Percentiles rank a stretch among this genome's conserved stretches.
phyloP scores from a whole-genome alignment of 257 asterid species.

The Nicotiana knightiana region DNA sequence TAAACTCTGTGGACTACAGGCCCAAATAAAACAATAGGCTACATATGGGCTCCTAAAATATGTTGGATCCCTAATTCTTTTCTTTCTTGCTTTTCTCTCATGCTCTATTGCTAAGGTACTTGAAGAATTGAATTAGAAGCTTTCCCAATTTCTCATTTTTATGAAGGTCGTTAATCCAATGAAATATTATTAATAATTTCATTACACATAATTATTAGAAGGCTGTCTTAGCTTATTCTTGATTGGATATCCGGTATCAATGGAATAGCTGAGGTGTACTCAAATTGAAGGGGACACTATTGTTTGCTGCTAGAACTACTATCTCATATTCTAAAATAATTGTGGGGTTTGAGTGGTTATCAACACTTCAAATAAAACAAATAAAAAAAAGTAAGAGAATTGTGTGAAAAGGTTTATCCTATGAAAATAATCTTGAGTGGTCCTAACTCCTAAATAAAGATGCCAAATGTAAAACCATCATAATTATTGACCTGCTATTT shows the following conservation, averaged over 20 bases:
- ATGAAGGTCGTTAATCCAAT: not conserved
- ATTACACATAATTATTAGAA: too few relatives aligned
- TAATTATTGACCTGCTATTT: not conserved
- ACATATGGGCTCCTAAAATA: not conserved
- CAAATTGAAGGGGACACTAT: too few relatives aligned
- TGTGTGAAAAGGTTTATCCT: not conserved
- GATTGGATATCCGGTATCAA: too few relatives aligned
- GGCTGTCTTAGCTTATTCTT: too few relatives aligned
- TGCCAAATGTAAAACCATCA: not conserved
- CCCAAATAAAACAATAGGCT: not conserved
- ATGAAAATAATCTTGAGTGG: not conserved
- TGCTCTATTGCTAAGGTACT: not conserved
- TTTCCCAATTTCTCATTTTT: not conserved
- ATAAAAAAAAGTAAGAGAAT: not conserved
- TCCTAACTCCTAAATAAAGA: not conserved
- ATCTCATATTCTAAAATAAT: not conserved
- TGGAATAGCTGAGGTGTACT: too few relatives aligned
- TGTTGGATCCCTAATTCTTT: too few relatives aligned
- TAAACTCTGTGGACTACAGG: not conserved
- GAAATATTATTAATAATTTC: not conserved
- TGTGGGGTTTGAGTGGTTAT: not conserved
- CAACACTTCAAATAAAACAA: not conserved
- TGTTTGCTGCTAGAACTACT: not conserved
- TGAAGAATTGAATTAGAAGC: not conserved
- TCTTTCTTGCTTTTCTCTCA: not conserved